A percentile compares a stretch with the other conserved stretches of the same genome.
These are phyloP conservation scores for Fusarium nisikadoi DNA, from an alignment of 2,329 filamentous ascomycete genomes.

Conservation along the genomic window DNA sequence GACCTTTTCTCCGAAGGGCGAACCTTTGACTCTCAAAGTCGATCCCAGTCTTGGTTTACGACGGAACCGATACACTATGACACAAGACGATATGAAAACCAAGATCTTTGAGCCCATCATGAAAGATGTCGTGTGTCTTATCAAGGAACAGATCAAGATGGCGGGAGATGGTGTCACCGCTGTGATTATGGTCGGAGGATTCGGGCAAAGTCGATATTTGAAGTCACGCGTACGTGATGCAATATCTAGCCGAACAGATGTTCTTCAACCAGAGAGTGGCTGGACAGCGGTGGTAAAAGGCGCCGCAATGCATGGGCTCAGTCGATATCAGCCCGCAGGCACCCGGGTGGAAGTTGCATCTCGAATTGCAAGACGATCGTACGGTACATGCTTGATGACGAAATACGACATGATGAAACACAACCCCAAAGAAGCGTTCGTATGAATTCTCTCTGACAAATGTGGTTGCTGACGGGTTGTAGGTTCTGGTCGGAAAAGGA, in stretches of 20 bases:
- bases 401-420: constrained; percentile 52
- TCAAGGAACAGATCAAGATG: constrained; percentile 55
- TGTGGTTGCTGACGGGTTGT: constrained; percentile 23
- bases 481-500: constrained; percentile 54
- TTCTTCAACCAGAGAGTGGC: constrained; percentile 60
- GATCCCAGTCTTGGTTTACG: constrained; percentile 49
- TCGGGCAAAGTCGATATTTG: constrained; percentile 58
- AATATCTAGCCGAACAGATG: constrained; percentile 50
- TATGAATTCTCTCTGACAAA: not conserved
- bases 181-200: constrained; percentile 61
- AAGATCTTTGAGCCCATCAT: constrained; percentile 56
- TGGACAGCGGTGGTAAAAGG: constrained; percentile 64
- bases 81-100: constrained; percentile 73
- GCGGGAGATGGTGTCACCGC: constrained; percentile 50
- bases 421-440: constrained; percentile 51
- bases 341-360: constrained; percentile 48
- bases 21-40: constrained; percentile 51
- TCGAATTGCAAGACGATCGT: constrained; percentile 51
- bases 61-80: constrained; percentile 47
- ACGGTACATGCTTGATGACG: constrained; percentile 51
- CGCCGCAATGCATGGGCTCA: constrained; percentile 57
- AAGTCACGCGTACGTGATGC: constrained; percentile 53
- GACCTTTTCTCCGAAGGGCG: constrained; percentile 49
- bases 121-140: constrained; percentile 56
- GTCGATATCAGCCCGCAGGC: constrained; percentile 45